phyloP scores from a whole-genome alignment of 2,329 filamentous ascomycete genomes.

The Beauveria bassiana region DNA sequence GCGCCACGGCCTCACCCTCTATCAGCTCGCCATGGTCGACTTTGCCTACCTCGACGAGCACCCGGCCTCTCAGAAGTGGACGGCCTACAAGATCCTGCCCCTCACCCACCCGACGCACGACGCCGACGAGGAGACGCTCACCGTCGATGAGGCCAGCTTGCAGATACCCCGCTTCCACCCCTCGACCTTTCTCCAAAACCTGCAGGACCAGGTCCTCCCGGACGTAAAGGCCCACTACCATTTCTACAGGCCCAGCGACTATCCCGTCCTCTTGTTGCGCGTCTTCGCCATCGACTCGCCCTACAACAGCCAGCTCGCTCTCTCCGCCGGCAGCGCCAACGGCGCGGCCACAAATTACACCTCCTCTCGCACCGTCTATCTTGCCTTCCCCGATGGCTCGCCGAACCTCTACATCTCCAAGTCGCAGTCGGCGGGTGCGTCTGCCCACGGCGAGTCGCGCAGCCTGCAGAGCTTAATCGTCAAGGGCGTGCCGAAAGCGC shows the following conservation, averaged over 20 bases:
- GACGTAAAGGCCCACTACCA: conserved; percentile 80
- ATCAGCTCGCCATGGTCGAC: conserved; percentile 63
- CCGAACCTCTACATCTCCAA: conserved; percentile 64
- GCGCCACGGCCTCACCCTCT: conserved; percentile 55
- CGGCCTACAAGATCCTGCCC: conserved; percentile 50
- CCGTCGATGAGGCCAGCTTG: conserved; percentile 38
- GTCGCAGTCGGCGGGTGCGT: conserved; percentile 35
- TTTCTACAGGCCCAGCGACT: conserved; percentile 59
- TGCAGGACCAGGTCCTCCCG: conserved; percentile 67
- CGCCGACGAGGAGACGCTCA: conserved; percentile 30
- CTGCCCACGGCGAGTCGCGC: conserved; percentile 44
- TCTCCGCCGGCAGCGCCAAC: conserved; percentile 26
- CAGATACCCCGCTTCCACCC: conserved; percentile 67
- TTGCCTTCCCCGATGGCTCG: conserved; percentile 75
- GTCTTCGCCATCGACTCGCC: conserved; percentile 75
- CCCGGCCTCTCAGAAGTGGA: conserved; percentile 56
- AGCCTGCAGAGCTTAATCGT: conserved; percentile 64
- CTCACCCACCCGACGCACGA: conserved; percentile 33
- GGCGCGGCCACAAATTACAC: conserved; percentile 43
- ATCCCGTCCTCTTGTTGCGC: conserved; percentile 67
- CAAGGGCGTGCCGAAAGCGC: conserved; percentile 73
- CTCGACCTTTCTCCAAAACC: conserved; percentile 67
- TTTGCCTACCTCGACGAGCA: conserved; percentile 59
- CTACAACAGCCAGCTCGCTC: conserved; percentile 56
- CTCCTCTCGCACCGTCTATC: conserved; percentile 63